Base-by-base conservation (phyloP, 176 grass and related monocot species). In the Raddia distichophylla region DNA sequence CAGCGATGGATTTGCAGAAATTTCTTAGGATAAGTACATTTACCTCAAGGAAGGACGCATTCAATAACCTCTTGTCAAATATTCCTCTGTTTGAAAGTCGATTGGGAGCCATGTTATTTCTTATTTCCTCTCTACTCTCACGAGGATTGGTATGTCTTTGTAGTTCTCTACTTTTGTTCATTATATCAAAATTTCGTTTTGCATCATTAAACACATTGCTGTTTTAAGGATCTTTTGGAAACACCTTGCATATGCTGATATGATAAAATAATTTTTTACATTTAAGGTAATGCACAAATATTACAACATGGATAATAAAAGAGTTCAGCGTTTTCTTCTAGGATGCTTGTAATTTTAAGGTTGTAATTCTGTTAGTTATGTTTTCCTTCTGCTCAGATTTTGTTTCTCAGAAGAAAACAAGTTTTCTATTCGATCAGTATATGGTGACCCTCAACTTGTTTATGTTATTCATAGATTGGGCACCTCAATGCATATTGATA, bases 1-100 rank as follows among this genome's bases (percentile, higher is more conserved):
- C 97, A 74, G 97, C 97, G 71, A 80, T 70, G n/a, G 93, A 96
- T 92, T 79, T 96, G 80, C 97, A 96, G 42, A 96, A 96, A 86
- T 48, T 93, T 82, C 84, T 99, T 58, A 93, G 85, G 89, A 86
- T 80, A 76, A 90, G 49, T 66, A 86, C 76, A 78, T 86, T 88
- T 90, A 77, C 82, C 11, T 93, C 93, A 80, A 87, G 65, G 84
- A 90, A 80, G 87, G 76, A 81, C 79, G 85, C 97, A 59, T 96
- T 93, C n/a, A 19, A 87, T 64, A 60, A 78, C 77, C 91, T 99
- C 88, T 81, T 91, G 73, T 59, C 87, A 43, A 71, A 86, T 46
- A 87, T 99, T 82, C 89, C 85, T 89, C 52, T 96, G 66, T 99
- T 99, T 76, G 82, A 90, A 92, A 93, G 93, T 89, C 91, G 97